These are phyloP conservation scores for Teunomyces cretensis DNA, from an alignment of 805 yeast species.

Conservation along the genomic window DNA sequence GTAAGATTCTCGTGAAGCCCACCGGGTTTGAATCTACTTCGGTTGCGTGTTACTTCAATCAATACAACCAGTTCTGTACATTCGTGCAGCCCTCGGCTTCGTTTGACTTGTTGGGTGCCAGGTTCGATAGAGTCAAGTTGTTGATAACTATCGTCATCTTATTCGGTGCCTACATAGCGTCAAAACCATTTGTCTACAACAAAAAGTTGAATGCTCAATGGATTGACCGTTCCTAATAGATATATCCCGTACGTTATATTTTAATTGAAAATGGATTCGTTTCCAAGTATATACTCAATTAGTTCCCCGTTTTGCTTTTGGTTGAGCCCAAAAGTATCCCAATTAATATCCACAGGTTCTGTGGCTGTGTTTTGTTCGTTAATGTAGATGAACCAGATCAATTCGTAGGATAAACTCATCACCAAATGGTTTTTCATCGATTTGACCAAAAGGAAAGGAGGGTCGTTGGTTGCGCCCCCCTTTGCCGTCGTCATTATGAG, in stretches of 20 bases:
- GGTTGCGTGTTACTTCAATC: conserved; percentile 61
- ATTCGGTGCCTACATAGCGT: conserved; percentile 42
- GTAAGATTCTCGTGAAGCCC: conserved; percentile 29
- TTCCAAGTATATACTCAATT: conserved; percentile 16
- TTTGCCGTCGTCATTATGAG: conserved; percentile 6
- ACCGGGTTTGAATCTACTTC: conserved; percentile 83
- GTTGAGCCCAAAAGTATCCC: conserved; percentile 33
- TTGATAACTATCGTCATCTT: conserved; percentile 58
- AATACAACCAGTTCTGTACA: conserved; percentile 71
- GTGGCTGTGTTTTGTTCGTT: conserved; percentile 13
- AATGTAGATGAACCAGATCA: conserved; percentile 39
- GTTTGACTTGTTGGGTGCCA: conserved; percentile 69
- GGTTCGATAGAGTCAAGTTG: conserved; percentile 68
- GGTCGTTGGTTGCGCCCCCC: conserved; percentile 6
- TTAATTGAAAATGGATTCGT: conserved; percentile 21
- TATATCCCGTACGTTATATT: conserved; percentile 3
- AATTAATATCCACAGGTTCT: conserved; percentile 14
- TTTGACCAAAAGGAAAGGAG: conserved; percentile 29
- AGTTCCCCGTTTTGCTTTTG: conserved; percentile 15
- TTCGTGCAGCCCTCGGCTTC: conserved; percentile 77
- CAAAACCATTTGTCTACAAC: conserved; percentile 56
- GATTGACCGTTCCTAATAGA: conserved; percentile 29
- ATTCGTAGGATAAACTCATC: conserved; percentile 37
- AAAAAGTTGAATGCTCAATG: conserved; percentile 56
- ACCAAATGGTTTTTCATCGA: conserved; percentile 35